Evolutionary conservation across 768 basidiomycete genomes (phyloP), one percentile per base, ranked within the genome.

Genomic region (Strobilomyces echinocephalus): DNA sequence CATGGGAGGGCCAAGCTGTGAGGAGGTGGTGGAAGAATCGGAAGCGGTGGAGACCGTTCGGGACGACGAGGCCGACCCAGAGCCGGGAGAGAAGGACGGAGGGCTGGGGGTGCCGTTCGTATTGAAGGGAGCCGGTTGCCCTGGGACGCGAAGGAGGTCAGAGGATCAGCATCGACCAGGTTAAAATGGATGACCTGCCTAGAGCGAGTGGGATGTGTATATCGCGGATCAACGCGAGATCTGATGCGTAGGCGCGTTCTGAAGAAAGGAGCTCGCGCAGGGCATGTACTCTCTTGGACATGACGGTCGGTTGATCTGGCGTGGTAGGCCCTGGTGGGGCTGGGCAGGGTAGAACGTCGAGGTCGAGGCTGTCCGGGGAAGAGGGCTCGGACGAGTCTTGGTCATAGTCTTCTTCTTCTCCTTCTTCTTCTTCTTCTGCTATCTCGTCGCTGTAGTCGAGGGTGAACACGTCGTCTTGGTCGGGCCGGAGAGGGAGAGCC

Each of bases 231-330:
- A 91, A 74, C 15, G 84, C 85, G 26, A 93, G 75, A 74, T 92
- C 91, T n/a, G 83, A 83, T 12, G 90, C 85, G 68, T 91, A 91
- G 1, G 87, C 85, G 26, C 87, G 76, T 63, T 93, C 90, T 20
- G 87, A 88, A 11, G 85, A 81, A 42, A 92, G 76, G 26, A 93
- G 70, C 59, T 93, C 91, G 47, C 82, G 79, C 20, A 92, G 73
- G 9, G 89, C 89, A 66, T 92, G 86, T 21, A 82, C 77, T 35
- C 91, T 80, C 71, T 91, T 91, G 26, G 84, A 78, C 63, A 82
- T 68, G 55, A 62, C 50, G 21, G 70, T 55, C 44, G 69, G 68
- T 53, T 57, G 74, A 20, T 70, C 62, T n/a, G 72, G 63, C 12
- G 65, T 62, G 35, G 55, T 40, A 36, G 61, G 52, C 14, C 46